Evolutionary conservation across 2,329 filamentous ascomycete species (phyloP), one percentile per base, ranked within the genome.

Genomic region (Corniculantispora saksenae): DNA sequence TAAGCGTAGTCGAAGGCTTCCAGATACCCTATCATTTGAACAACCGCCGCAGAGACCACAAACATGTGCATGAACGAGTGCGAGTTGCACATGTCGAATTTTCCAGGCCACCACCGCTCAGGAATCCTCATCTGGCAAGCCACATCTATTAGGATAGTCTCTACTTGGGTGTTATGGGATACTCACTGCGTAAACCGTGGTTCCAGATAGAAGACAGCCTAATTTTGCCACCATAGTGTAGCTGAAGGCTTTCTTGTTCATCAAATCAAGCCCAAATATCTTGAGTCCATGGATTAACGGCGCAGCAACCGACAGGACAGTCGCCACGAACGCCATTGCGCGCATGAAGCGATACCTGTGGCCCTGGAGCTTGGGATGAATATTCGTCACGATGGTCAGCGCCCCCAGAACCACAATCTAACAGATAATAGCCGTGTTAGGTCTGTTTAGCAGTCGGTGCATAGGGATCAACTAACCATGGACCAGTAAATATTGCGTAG

Each of bases 111-210:
- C 43, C 54, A 43, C 43, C 61, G 40, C 43, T 63, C 54, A 12
- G 61, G 61, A 51, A 63, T 58, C 43, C 53, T 63, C 29, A 50
- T 66, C 62, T 63, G 47, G 51, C 9, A 7, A 40, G 50, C 27
- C 66, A 67, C 55, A 48, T 64, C 29, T 59, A n/a, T 71, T 61
- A 68, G 69, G 23, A 43, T 38, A 43, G 38, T 62, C 35, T 66
- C 35, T 67, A 57, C 43, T 25, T 1, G 5, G 21, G 32, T 66
- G 53, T 62, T 57, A 32, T 57, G 62, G 58, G 47, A 57, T 21
- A 74, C 78, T 76, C 67, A 79, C 78, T 50, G 71, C 75, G 66
- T 80, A 81, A 32, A 79, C 69, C 12, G 72, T 66, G n/a, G 76
- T 75, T 1, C 78, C 78, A 45, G 71, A 69, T 40, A 77, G 68